A percentile compares a stretch with the other conserved stretches of the same genome.
These are phyloP conservation scores for Exutisphaerella laricina DNA, from an alignment of 2,329 filamentous ascomycete species.

Conservation along the genomic window DNA sequence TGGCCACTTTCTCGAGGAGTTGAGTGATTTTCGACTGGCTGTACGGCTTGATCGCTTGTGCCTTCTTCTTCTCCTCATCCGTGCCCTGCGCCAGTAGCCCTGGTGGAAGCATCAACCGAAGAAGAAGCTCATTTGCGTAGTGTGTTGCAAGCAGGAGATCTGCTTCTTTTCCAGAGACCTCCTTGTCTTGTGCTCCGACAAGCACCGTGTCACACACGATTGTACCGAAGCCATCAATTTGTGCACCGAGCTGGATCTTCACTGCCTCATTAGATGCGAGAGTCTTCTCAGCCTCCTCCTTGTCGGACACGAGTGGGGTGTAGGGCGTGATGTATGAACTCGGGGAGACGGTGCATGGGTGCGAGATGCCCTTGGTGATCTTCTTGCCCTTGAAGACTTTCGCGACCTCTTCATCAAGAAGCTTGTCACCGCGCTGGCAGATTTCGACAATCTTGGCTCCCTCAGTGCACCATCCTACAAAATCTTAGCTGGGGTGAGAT, in stretches of 20 bases:
- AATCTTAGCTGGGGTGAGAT: conserved; percentile 16
- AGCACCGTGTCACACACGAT: conserved; percentile 93
- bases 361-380: conserved; percentile 85
- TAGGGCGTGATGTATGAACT: conserved; percentile 93
- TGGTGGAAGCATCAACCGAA: conserved; percentile 87
- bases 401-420: conserved; percentile 84
- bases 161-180: conserved; percentile 64
- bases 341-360: conserved; percentile 93
- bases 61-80: conserved; percentile 94
- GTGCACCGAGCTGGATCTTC: conserved; percentile 98
- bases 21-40: conserved; percentile 81
- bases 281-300: conserved; percentile 71
- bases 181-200: conserved; percentile 51
- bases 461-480: conserved; percentile 62
- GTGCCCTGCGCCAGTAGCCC: conserved; percentile 75
- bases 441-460: conserved; percentile 90
- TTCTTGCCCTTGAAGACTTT: conserved; percentile 99
- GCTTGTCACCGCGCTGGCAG: conserved; percentile 92
- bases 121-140: conserved; percentile 91
- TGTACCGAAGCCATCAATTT: conserved; percentile 94
- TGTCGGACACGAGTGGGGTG: conserved; percentile 82
- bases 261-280: conserved; percentile 81
- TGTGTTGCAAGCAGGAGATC: conserved; percentile 86
- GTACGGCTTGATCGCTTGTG: conserved; percentile 68
- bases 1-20: conserved; percentile 84